phyloP scores from a whole-genome alignment of 768 basidiomycete species.

The Hypholoma fasciculare region DNA sequence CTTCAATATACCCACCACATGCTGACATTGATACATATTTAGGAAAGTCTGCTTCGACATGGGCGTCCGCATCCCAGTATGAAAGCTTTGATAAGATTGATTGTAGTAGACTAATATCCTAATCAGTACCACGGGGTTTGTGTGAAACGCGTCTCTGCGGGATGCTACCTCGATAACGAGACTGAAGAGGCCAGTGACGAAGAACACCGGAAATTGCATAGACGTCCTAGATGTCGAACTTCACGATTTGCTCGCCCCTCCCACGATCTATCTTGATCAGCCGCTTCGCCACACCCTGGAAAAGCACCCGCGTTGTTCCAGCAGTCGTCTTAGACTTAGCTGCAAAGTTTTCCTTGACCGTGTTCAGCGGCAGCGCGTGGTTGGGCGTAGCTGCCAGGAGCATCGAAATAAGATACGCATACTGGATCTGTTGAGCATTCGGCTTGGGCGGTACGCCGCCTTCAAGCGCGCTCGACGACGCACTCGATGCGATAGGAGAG shows the following conservation, averaged over 20 bases:
- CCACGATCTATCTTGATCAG: slow-evolving; percentile 76
- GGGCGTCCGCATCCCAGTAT: not conserved
- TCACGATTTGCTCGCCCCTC: slow-evolving; percentile 72
- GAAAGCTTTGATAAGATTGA: not conserved
- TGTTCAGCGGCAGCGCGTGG: slow-evolving; percentile 59
- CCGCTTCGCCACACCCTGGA: slow-evolving; percentile 80
- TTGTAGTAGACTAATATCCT: not conserved
- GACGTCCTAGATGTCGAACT: slow-evolving; percentile 53
- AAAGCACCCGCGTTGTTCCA: slow-evolving; percentile 61
- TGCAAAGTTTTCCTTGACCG: slow-evolving; percentile 58
- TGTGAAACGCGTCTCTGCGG: slow-evolving; percentile 3
- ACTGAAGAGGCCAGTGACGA: not conserved
- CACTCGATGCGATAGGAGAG: slow-evolving; percentile 57
- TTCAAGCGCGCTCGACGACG: slow-evolving; percentile 37
- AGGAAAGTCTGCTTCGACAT: not conserved
- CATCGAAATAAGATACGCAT: slow-evolving; percentile 62
- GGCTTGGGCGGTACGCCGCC: slow-evolving; percentile 44
- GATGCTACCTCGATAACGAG: slow-evolving; percentile 4
- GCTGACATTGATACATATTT: slow-evolving; percentile 6
- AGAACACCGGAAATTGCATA: not conserved
- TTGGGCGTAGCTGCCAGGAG: slow-evolving; percentile 55
- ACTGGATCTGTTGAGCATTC: slow-evolving; percentile 70
- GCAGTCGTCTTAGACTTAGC: slow-evolving; percentile 39
- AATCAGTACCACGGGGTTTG: not conserved
- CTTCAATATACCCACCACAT: slow-evolving; percentile 10